phyloP scores from a whole-genome alignment of 2,329 filamentous ascomycete species.

The Alternaria solani region DNA sequence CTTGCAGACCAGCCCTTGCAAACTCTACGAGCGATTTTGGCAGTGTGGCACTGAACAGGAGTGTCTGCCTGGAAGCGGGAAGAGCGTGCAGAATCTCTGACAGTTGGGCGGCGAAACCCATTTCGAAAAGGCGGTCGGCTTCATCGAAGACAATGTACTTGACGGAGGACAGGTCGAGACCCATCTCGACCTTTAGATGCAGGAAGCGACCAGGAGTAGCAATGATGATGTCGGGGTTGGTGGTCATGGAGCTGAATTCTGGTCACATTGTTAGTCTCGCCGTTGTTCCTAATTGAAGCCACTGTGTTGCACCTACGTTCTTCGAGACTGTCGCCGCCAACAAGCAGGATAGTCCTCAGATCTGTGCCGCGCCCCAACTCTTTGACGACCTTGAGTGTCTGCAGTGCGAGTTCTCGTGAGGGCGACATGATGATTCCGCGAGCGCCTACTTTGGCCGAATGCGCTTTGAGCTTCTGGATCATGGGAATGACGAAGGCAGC shows the following conservation, averaged over 20 bases:
- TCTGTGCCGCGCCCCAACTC: constrained; percentile 91
- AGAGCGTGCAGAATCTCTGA: constrained; percentile 91
- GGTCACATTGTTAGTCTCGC: constrained; percentile 8
- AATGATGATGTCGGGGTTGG: constrained; percentile 96
- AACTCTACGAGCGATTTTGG: constrained; percentile 96
- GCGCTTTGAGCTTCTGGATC: constrained; percentile 90
- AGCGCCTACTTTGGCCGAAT: constrained; percentile 85
- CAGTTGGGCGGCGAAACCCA: constrained; percentile 95
- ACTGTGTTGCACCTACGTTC: constrained; percentile 62
- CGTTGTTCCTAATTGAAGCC: background rate
- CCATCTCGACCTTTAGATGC: constrained; percentile 97
- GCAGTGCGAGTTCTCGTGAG: constrained; percentile 90
- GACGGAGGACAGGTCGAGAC: constrained; percentile 86
- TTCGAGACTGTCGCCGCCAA: constrained; percentile 94
- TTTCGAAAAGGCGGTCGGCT: constrained; percentile 95
- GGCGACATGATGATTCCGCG: constrained; percentile 89
- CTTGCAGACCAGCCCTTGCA: constrained; percentile 88
- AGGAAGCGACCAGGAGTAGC: constrained; percentile 96
- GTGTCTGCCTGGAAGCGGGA: constrained; percentile 82
- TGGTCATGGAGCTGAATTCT: constrained; percentile 87
- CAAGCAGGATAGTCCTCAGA: constrained; percentile 85
- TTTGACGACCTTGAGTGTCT: constrained; percentile 96
- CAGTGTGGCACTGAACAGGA: constrained; percentile 94
- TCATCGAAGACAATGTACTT: constrained; percentile 97
- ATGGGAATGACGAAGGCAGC: constrained; percentile 98